Conservation (phyloP, 306 rosid genomes). For the Citrullus mucosospermus region DNA sequence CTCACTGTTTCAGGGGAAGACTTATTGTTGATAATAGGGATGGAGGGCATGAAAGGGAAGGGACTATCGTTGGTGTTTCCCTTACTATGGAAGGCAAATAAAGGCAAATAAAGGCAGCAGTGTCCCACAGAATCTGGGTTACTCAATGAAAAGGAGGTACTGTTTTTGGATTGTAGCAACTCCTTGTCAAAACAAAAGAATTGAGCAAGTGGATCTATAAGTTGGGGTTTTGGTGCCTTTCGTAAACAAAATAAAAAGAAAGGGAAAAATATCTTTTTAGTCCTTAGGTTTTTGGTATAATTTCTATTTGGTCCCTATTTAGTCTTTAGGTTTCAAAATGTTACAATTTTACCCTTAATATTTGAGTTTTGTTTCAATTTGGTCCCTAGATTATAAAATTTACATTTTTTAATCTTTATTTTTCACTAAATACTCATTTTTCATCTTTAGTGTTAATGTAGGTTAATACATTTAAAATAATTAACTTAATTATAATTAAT, state of each 20-base stretch:
- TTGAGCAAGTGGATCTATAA: not conserved
- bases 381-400: too few species aligned
- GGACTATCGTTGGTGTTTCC: not conserved
- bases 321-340: too few species aligned
- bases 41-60: not conserved
- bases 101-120: conserved; percentile 6
- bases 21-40: not conserved
- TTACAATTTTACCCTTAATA: too few species aligned
- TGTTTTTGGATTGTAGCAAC: not conserved
- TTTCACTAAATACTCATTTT: too few species aligned
- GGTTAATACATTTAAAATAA: too few species aligned
- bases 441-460: too few species aligned
- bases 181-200: not conserved
- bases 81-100: conserved; percentile 2
- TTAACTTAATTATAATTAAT: too few species aligned
- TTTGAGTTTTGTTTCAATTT: too few species aligned
- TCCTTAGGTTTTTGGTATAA: too few species aligned
- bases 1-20: not conserved
- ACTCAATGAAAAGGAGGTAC: not conserved
- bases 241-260: conserved; percentile 1
- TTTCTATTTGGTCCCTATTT: too few species aligned
- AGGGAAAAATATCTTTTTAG: too few species aligned
- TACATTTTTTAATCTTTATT: too few species aligned
- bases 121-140: not conserved
- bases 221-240: not conserved